Base-by-base conservation (phyloP, 139 green algal species). In the Bryopsis sp. region DNA sequence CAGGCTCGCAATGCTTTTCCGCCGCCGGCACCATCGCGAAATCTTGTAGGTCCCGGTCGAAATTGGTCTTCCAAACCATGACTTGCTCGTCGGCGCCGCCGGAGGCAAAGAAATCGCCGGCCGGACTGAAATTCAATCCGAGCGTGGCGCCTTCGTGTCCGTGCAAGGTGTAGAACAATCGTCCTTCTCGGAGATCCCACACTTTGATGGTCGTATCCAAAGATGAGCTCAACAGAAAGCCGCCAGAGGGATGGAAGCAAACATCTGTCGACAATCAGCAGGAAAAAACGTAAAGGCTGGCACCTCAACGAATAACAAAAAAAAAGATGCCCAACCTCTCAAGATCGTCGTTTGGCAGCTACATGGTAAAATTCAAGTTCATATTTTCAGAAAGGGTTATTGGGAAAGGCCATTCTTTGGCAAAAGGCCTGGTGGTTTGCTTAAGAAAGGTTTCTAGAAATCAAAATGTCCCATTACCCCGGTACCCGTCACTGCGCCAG, bases 21-120 rank as follows among this genome's bases (percentile, higher is more conserved):
- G 54, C 47, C 50, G 63, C 62, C 28, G 70, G 47, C 47, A 70
- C 28, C 33, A 75, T 37, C 3, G 81, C 80, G 69, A 81, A 82
- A 29, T 87, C 78, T 37, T 87, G 75, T 72, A 91, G 48, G 68
- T 79, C 72, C 15, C 86, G 73, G 73, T 96, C 89, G 76, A 95
- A 96, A 76, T 94, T 94, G 22, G 87, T 93, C 64, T 83, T 87
- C 90, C 90, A 96, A 28, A 95, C 82, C 80, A 95, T 90, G 34
- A 94, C 83, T 79, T 90, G 81, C 74, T 93, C 84, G 68, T 96
- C 89, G 4, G 79, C 85, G 1, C 88, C 89, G 29, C 74, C 82
- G 3, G 76, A 88, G 6, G 87, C 87, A 76, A 96, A 96, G 75
- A 86, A 90, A 72, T 90, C 84, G 0, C 89, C 89, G 0, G 76